phyloP scores from a whole-genome alignment of 768 basidiomycete species.

The Punctularia strigosozonata region DNA sequence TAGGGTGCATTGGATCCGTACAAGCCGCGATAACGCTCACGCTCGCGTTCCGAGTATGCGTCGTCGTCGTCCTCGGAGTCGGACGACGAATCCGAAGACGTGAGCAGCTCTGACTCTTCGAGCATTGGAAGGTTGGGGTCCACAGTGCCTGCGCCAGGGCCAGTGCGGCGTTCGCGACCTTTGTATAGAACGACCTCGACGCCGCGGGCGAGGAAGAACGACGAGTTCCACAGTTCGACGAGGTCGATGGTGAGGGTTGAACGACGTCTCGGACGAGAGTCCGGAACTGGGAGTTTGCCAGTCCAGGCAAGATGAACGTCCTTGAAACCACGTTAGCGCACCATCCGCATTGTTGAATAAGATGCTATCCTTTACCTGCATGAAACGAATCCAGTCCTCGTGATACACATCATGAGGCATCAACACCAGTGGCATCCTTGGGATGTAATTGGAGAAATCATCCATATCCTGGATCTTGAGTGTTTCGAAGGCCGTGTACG shows the following conservation, averaged over 20 bases:
- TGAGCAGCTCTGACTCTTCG: constrained; percentile 26
- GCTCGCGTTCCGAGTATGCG: constrained; percentile 27
- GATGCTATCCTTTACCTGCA: constrained; percentile 37
- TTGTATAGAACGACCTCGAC: constrained; percentile 77
- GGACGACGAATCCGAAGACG: constrained; percentile 22
- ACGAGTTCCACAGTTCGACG: constrained; percentile 68
- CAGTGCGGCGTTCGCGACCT: constrained; percentile 69
- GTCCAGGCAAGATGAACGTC: constrained; percentile 69
- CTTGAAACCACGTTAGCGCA: constrained; percentile 21
- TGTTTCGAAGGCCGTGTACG: constrained; percentile 58
- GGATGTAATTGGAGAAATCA: constrained; percentile 45
- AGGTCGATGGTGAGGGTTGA: constrained; percentile 57
- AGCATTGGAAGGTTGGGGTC: constrained; percentile 46
- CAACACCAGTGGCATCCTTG: constrained; percentile 58
- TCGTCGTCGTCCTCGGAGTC: constrained; percentile 22
- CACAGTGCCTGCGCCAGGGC: constrained; percentile 37
- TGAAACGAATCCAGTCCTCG: constrained; percentile 73
- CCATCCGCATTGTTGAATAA: not conserved
- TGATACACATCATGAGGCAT: constrained; percentile 66
- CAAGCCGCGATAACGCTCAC: constrained; percentile 18
- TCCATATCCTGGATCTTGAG: constrained; percentile 75
- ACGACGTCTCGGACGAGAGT: constrained; percentile 31
- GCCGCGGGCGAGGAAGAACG: constrained; percentile 64
- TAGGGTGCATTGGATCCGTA: constrained; percentile 27
- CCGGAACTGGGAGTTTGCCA: constrained; percentile 59